Base-by-base conservation (phyloP, 768 basidiomycete species). In the Auricularia cornea region DNA sequence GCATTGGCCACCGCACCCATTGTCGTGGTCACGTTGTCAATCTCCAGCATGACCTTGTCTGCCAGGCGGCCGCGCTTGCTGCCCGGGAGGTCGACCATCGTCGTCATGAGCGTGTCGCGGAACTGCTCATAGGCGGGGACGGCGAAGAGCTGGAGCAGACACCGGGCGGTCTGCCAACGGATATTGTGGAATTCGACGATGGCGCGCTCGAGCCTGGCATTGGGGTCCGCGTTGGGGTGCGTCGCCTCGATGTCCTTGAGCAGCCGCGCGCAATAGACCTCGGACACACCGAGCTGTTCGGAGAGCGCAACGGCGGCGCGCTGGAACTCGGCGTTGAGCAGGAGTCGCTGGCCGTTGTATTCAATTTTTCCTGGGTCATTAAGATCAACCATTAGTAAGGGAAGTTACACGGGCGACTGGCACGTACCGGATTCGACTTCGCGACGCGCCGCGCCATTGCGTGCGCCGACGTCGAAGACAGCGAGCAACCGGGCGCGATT, bases 261-360 rank as follows among this genome's bases (percentile, higher is more conserved):
- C 20, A 92, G 81, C 26, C 79, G 79, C 3, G 92, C 90, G 60
- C 87, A 76, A 73, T 90, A 86, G 68, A 87, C 84, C 76, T 96
- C 94, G 14, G 94, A 95, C 67, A 85, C 85, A 68, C 84, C 81
- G 61, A 97, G 86, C 62, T 91, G 84, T 70, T 89, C 85, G 0
- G 94, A 84, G 62, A 95, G 83, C 73, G 92, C 90, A 62, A 90
- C 72, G 62, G 81, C 84, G 72, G 91, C 91, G 59, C 83, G 84
- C 16, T 85, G 85, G 73, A 94, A 93, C 70, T 94, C 89, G 16
- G 83, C 73, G 72, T 91, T 92, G 66, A 94, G 81, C 0, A 85
- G 84, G 38, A 88, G 79, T n/a, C 84, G 77, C 68, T 81, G 83
- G 32, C 88, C 85, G 63, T 87, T 78, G 26, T 91, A 76, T 0